Conservation (phyloP, 2,329 filamentous ascomycete genomes). For the Xylaria sp. region DNA sequence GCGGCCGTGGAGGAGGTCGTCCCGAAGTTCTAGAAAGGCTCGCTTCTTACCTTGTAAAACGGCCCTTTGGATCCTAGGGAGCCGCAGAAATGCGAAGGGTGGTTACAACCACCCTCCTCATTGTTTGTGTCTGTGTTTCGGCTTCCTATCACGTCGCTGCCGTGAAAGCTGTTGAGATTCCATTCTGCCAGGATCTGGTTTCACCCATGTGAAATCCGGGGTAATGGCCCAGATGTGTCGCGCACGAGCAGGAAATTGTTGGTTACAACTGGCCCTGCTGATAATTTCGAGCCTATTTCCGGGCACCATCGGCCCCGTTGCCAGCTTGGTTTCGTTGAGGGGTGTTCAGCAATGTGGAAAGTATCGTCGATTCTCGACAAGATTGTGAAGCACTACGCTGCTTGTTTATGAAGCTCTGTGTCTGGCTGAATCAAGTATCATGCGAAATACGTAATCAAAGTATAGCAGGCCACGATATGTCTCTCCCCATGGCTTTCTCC, state of each 20-base stretch:
- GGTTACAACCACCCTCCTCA: constrained; percentile 8
- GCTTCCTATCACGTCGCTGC: constrained; percentile 29
- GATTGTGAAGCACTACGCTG: background rate
- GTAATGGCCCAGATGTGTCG: constrained; percentile 26
- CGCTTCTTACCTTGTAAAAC: constrained; percentile 18
- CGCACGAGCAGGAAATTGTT: background rate
- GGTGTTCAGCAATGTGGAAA: background rate
- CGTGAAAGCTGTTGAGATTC: constrained; percentile 15
- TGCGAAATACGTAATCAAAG: constrained; percentile 1
- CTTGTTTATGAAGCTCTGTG: background rate
- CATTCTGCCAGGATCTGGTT: constrained; percentile 22
- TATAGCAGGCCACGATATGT: constrained; percentile 14
- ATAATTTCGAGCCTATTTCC: background rate
- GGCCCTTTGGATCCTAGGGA: constrained; percentile 14
- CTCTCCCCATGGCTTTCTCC: constrained; percentile 1
- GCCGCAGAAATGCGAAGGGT: constrained; percentile 22
- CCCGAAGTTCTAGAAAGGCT: constrained; percentile 38
- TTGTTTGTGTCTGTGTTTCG: constrained; percentile 26
- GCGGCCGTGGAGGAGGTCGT: constrained; percentile 33
- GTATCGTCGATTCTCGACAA: background rate
- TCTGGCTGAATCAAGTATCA: background rate
- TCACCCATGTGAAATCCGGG: constrained; percentile 36
- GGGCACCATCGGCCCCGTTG: background rate
- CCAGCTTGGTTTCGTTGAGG: background rate
- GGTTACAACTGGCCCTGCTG: background rate